phyloP scores from a whole-genome alignment of 2,329 filamentous ascomycete species.

The Phyllosticta paracitricarpa region DNA sequence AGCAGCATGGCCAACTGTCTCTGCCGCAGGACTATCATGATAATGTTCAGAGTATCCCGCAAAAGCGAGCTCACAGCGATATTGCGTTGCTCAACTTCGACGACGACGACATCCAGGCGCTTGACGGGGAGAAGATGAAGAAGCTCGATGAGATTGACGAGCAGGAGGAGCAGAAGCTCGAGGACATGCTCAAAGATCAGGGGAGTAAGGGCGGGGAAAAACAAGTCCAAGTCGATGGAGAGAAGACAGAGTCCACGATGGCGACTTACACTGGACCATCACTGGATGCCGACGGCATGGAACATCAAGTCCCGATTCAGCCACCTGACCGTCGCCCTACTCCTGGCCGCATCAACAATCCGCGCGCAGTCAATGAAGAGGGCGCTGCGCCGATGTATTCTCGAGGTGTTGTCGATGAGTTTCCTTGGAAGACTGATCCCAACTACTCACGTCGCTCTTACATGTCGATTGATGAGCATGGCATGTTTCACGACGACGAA shows the following conservation, averaged over 20 bases:
- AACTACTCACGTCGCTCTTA: background rate
- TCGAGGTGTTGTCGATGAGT: background rate
- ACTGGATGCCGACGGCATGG: background rate
- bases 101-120: background rate
- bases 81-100: background rate
- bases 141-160: background rate
- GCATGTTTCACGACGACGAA: background rate
- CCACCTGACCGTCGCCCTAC: background rate
- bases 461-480: background rate
- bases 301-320: background rate
- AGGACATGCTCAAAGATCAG: background rate
- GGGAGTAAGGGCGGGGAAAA: background rate
- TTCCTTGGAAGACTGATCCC: background rate
- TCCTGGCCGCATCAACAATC: background rate
- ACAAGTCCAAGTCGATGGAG: background rate
- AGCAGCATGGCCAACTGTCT: background rate
- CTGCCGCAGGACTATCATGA: background rate
- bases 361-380: background rate
- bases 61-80: background rate
- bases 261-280: background rate
- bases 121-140: background rate
- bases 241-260: too few species aligned
- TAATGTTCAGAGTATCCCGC: background rate
- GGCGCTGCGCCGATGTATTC: background rate
- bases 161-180: background rate